Conservation (phyloP, 108 stramenopile genomes). For the Tribonema minus region DNA sequence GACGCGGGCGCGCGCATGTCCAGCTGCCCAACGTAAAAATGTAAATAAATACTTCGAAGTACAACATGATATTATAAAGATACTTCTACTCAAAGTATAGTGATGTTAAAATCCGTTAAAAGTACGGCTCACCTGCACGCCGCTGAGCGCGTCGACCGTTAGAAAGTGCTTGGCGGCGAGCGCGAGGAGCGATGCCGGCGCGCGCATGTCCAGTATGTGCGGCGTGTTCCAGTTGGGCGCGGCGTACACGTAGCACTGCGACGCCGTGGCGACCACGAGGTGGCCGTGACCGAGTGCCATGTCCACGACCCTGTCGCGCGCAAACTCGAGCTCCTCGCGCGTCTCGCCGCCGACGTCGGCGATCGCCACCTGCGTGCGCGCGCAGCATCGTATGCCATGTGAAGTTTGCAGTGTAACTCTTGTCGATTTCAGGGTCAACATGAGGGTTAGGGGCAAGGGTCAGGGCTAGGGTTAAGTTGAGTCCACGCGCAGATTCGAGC, state of each 20-base stretch:
- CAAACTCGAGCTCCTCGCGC: constrained; percentile 52
- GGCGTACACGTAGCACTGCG: constrained; percentile 61
- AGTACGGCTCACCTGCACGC: constrained; percentile 26
- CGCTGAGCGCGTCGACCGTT: constrained; percentile 35
- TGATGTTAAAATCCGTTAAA: too few relatives aligned
- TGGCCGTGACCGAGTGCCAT: constrained; percentile 56
- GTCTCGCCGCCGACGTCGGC: constrained; percentile 46
- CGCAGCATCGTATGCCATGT: too few relatives aligned
- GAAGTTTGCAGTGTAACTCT: too few relatives aligned
- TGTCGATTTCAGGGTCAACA: too few relatives aligned
- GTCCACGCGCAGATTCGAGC: constrained; percentile 52
- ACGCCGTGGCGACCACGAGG: constrained; percentile 57
- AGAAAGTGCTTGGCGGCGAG: constrained; percentile 51
- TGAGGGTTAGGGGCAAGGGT: too few relatives aligned
- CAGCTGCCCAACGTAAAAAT: too few relatives aligned
- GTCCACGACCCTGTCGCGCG: constrained; percentile 60
- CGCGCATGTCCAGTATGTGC: constrained; percentile 54
- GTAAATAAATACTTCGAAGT: too few relatives aligned
- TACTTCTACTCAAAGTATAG: too few relatives aligned
- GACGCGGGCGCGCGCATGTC: constrained; percentile 45
- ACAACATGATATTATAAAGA: too few relatives aligned
- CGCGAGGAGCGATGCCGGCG: constrained; percentile 26
- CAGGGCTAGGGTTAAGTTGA: too few relatives aligned
- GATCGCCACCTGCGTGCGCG: constrained; percentile 39
- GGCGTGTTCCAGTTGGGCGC: constrained; percentile 59